Evolutionary conservation across 805 yeast genomes (phyloP).

Genomic region (Candida pseudoglaebosa): DNA sequence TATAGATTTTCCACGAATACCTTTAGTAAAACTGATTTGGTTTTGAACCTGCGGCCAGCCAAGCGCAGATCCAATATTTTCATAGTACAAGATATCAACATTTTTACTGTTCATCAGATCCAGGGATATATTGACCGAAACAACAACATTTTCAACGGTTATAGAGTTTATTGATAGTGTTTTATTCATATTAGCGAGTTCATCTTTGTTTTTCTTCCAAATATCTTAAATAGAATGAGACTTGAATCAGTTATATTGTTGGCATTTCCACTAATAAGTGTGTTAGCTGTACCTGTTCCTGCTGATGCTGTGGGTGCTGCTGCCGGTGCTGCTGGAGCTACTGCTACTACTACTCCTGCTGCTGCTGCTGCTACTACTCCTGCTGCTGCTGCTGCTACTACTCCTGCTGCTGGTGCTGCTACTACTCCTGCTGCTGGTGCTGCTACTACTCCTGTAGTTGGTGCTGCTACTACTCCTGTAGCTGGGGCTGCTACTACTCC

Average conservation of each 20-base stretch:
- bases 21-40: too few relatives aligned
- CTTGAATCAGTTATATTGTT: constrained; percentile 7
- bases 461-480: constrained; percentile 13
- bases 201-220: background rate
- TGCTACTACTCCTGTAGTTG: constrained; percentile 14
- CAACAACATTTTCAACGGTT: too few relatives aligned
- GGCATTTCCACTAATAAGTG: constrained; percentile 15
- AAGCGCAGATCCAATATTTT: too few relatives aligned
- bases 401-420: constrained; percentile 16
- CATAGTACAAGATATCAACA: too few relatives aligned
- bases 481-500: constrained; percentile 11
- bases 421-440: constrained; percentile 12
- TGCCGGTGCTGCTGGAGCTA: constrained; percentile 15
- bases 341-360: constrained; percentile 15
- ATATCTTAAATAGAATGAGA: constrained; percentile 3
- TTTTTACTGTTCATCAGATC: too few relatives aligned
- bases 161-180: too few relatives aligned
- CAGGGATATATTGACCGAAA: too few relatives aligned
- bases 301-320: constrained; percentile 14
- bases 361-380: constrained; percentile 16
- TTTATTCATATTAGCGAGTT: background rate
- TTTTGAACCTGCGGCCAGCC: too few relatives aligned
- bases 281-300: constrained; percentile 13
- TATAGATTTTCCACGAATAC: too few relatives aligned
- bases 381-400: constrained; percentile 13